Evolutionary conservation across 164 flowering plant species (phyloP).

Genomic region (Aristolochia contorta): DNA sequence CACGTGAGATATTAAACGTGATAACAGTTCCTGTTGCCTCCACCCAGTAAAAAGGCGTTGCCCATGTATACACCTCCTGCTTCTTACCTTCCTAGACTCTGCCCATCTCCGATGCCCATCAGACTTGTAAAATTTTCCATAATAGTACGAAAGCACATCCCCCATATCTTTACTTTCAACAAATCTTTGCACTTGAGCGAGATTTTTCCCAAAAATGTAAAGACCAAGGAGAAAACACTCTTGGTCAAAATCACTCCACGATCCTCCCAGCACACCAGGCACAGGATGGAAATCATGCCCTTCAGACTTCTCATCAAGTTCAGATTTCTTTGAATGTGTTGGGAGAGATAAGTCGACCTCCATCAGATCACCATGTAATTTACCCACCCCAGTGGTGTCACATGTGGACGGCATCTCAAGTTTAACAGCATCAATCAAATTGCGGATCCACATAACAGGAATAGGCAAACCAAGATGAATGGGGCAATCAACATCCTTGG

Average conservation of each 20-base stretch:
- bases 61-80: constrained; percentile 49
- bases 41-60: constrained; percentile 59
- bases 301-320: constrained; percentile 3
- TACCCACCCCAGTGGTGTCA: constrained; percentile 6
- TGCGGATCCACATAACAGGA: constrained; percentile 38
- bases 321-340: constrained; percentile 1
- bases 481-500: constrained; percentile 9
- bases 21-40: constrained; percentile 71
- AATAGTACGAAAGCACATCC: constrained; percentile 55
- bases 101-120: constrained; percentile 53
- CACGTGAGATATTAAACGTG: constrained; percentile 45
- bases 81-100: constrained; percentile 46
- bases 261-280: constrained; percentile 32
- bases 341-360: constrained; percentile 8
- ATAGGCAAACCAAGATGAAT: constrained; percentile 39
- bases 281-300: constrained; percentile 16
- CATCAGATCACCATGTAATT: constrained; percentile 3
- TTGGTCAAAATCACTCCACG: constrained; percentile 62
- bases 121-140: constrained; percentile 70
- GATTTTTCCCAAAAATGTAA: constrained; percentile 84
- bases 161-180: constrained; percentile 55
- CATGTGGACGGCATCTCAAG: constrained; percentile 2
- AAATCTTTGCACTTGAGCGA: constrained; percentile 50
- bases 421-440: constrained; percentile 14
- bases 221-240: constrained; percentile 67